Evolutionary conservation across 495 filamentous ascomycete species (phyloP).

Genomic region (Choiromyces venosus): DNA sequence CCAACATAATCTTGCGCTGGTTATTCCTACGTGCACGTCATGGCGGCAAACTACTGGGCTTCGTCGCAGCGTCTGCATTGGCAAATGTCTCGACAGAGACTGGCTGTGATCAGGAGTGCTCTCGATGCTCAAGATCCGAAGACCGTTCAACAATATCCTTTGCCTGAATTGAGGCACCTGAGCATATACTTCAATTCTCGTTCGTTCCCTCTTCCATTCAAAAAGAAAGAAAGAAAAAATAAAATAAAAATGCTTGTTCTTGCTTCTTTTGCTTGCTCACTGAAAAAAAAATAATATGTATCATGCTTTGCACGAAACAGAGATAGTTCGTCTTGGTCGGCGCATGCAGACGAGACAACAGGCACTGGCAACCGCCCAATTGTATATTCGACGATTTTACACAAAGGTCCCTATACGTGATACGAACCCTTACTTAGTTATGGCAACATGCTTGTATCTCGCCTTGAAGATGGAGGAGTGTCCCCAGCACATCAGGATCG

Average conservation of each 20-base stretch:
- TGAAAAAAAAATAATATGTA: conserved; percentile 17
- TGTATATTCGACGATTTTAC: conserved; percentile 93
- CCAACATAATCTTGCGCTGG: background rate
- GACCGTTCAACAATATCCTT: conserved; percentile 67
- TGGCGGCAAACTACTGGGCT: conserved; percentile 97
- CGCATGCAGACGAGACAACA: conserved; percentile 77
- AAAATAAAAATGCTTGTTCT: conserved; percentile 10
- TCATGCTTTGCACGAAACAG: conserved; percentile 47
- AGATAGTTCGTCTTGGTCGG: conserved; percentile 74
- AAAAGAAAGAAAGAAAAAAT: background rate
- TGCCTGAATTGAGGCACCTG: conserved; percentile 74
- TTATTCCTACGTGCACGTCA: conserved; percentile 42
- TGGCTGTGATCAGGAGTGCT: conserved; percentile 64
- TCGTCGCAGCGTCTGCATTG: conserved; percentile 85
- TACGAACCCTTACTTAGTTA: conserved; percentile 88
- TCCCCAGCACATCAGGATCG: conserved; percentile 87
- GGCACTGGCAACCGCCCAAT: conserved; percentile 86
- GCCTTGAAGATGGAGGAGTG: conserved; percentile 99
- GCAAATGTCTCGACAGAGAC: conserved; percentile 76
- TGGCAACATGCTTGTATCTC: conserved; percentile 86
- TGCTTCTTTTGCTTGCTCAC: conserved; percentile 22
- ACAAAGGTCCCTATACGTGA: conserved; percentile 81
- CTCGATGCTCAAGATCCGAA: conserved; percentile 67
- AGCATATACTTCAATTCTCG: conserved; percentile 91
- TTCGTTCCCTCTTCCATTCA: conserved; percentile 46